Base-by-base conservation (phyloP, 176 grass and related monocot species). In the Canna indica region DNA sequence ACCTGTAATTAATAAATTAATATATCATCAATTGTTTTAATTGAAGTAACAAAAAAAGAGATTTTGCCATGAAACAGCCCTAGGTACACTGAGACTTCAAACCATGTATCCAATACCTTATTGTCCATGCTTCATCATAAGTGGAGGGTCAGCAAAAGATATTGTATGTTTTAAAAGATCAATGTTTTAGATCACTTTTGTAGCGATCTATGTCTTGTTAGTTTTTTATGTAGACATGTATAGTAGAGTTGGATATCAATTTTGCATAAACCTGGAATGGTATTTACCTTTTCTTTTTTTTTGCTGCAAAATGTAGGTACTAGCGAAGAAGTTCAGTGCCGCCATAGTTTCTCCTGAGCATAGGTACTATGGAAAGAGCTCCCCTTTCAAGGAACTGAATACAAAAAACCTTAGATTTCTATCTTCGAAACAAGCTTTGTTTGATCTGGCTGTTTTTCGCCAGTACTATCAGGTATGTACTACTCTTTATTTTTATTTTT, bases 351-450 rank as follows among this genome's bases (percentile, higher is more conserved):
- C 88, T 69, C 84, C 85, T 71, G 93, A 97, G 79, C 93, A 97
- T 87, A 77, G 88, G 64, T 97, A 92, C 72, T 97, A 97, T 61
- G 93, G 93, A 14, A 97, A 91, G 84, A 97, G 93, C 64, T 90
- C 93, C 45, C 93, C 88, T 53, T 97, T 92, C 79, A 25, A 90
- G 72, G 36, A 38, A 42, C 75, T 97, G 10, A 78, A 72, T 59
- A 90, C 88, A 39, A 61, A 85, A 32, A 97, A 97, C 67, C 80
- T 97, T 46, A 74, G 82, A 83, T 97, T 87, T 83, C 83, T 97
- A 3, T 97, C 93, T 36, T 97, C 93, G 33, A 97, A 97, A 84
- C 93, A 97, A 72, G 93, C 93, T 26, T 81, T 97, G 57, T 97
- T 97, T 85, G 93, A 92, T 66, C 78, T 97, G 58, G 88, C 84